Evolutionary conservation across 1,284 basidiomycete genomes (phyloP), one percentile per base, ranked within the genome.

Genomic region (Wallemia ichthyophaga): DNA sequence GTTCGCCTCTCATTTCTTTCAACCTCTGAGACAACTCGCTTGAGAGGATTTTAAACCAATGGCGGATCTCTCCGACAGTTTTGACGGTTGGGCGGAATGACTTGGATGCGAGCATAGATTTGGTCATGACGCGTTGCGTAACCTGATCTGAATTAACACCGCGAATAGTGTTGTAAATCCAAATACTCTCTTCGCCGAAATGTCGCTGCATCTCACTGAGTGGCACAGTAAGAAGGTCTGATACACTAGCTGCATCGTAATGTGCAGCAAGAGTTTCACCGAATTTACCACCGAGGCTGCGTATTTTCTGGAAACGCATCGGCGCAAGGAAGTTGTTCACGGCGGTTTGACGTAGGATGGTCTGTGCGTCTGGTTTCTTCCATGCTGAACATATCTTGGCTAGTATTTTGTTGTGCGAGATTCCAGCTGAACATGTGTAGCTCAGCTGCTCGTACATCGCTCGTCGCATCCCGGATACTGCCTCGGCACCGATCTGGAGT

Each of bases 381-480:
- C 85, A 87, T 0, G 85, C 89, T 2, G 86, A 86, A 58, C 80
- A 78, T 17, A 94, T 85, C 77, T 98, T 95, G 0, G 91, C 83
- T 33, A 96, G 73, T 62, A 89, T 85, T 69, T 95, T 98, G 70
- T 95, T 98, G 63, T 83, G 75, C 1, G 86, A 82, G 60, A 98
- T 83, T 1, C 94, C 94, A 78, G 94, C 92, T 56, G 87, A 91
- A 58, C 86, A 94, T 5, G 88, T 89, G 66, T 99, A 98, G 19
- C 87, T 85, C 24, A 98, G 73, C 64, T 79, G 76, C 26, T 73
- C 71, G 59, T 76, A 73, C 1, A 96, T 80, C 60, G 81, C 79
- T 62, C 73, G 73, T 63, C 84, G 75, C 53, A 82, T 78, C 59
- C 76, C 78, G n/a, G 74, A 72, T 81, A 95, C 92, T 37, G 92